phyloP scores from a whole-genome alignment of 2,329 filamentous ascomycete species.

The Talaromyces marneffei region DNA sequence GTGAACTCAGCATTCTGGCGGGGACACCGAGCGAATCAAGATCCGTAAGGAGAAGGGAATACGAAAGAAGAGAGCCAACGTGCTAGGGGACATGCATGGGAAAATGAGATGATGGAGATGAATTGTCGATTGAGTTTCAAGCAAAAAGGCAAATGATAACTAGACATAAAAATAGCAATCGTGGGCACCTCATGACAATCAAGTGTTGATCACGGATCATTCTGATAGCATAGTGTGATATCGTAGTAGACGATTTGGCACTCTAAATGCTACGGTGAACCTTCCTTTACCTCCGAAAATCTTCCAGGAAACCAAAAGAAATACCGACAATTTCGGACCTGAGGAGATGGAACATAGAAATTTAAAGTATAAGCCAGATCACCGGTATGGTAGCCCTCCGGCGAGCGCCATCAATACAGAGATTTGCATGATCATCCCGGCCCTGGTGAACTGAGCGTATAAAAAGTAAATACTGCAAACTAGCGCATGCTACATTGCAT shows the following conservation, averaged over 20 bases:
- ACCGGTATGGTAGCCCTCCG: neutral
- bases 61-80: neutral
- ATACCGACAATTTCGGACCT: neutral
- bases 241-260: neutral
- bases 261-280: neutral
- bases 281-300: neutral
- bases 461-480: neutral
- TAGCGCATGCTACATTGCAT: neutral
- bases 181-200: too few relatives aligned
- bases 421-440: neutral
- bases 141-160: neutral
- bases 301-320: neutral
- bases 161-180: neutral
- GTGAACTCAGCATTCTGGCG: neutral
- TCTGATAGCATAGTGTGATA: neutral
- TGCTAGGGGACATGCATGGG: neutral
- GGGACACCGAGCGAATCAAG: neutral
- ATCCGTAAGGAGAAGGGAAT: neutral
- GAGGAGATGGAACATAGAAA: neutral
- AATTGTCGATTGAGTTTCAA: neutral
- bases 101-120: neutral
- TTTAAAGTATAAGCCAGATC: neutral
- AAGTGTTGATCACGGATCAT: neutral
- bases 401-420: neutral
- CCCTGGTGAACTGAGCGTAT: neutral